Conservation (phyloP, 129 eudicot species). For the Gnaphalium uliginosum region DNA sequence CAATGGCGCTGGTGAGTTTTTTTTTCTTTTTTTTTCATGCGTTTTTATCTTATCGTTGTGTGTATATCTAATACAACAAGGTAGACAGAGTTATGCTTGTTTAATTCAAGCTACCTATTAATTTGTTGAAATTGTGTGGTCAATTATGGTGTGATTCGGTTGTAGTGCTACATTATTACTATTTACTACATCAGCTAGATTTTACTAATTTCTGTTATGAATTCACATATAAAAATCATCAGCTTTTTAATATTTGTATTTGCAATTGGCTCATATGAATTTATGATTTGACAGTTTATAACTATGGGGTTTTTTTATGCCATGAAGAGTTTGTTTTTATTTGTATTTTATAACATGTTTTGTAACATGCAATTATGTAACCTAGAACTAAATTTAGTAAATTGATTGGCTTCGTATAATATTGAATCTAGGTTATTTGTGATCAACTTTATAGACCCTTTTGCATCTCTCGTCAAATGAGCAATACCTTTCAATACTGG, state of each 20-base stretch:
- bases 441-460: neutral
- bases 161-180: neutral
- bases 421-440: neutral
- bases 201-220: neutral
- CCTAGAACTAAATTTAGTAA: neutral
- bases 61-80: neutral
- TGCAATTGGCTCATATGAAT: neutral
- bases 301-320: neutral
- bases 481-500: neutral
- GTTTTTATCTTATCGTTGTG: neutral
- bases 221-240: neutral
- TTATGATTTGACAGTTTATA: neutral
- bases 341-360: neutral
- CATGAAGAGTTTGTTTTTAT: neutral
- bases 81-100: neutral
- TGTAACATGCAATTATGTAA: neutral
- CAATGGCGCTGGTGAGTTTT: slow-evolving; percentile 71
- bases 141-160: neutral
- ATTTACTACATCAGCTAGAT: too few relatives aligned
- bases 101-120: neutral
- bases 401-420: neutral
- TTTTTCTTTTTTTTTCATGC: neutral
- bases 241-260: neutral
- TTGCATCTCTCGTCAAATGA: neutral
- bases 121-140: neutral